These are phyloP conservation scores for Alternaria novae-zelandiae DNA, from an alignment of 2,329 filamentous ascomycete species.

Conservation along the genomic window DNA sequence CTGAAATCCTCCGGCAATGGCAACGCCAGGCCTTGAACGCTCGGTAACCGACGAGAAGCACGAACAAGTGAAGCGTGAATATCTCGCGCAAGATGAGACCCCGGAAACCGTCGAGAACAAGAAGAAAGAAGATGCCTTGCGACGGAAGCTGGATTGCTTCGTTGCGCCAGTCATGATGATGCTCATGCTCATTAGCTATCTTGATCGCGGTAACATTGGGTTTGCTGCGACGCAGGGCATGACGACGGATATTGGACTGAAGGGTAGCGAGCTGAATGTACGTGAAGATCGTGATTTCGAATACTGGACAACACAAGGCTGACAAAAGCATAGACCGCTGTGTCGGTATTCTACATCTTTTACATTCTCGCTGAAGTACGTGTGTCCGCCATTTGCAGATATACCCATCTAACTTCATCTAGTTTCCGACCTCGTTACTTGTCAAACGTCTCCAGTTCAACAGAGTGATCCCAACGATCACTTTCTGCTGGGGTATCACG, in stretches of 20 bases:
- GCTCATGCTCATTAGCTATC: constrained; percentile 44
- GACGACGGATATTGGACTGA: constrained; percentile 35
- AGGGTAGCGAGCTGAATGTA: constrained; percentile 34
- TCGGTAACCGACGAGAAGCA: constrained; percentile 21
- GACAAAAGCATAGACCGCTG: constrained; percentile 28
- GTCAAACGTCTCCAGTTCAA: constrained; percentile 46
- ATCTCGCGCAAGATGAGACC: constrained; percentile 28
- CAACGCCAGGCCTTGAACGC: background rate
- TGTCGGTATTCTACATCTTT: constrained; percentile 46
- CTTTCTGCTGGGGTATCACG: constrained; percentile 62
- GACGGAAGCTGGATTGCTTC: constrained; percentile 41
- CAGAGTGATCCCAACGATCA: constrained; percentile 49
- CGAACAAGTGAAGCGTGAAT: constrained; percentile 22
- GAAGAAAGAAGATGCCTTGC: constrained; percentile 36
- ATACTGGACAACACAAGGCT: too few relatives aligned
- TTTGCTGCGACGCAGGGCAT: constrained; percentile 46
- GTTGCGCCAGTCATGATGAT: constrained; percentile 47
- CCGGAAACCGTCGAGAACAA: constrained; percentile 16
- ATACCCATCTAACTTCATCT: accelerated
- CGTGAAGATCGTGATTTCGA: too few relatives aligned
- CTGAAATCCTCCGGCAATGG: background rate
- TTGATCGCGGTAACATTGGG: constrained; percentile 45
- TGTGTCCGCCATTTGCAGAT: accelerated
- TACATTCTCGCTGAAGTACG: constrained; percentile 44
- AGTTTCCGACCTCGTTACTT: constrained; percentile 42